Evolutionary conservation across 805 yeast genomes (phyloP).

Genomic region (Ogataea henricii): DNA sequence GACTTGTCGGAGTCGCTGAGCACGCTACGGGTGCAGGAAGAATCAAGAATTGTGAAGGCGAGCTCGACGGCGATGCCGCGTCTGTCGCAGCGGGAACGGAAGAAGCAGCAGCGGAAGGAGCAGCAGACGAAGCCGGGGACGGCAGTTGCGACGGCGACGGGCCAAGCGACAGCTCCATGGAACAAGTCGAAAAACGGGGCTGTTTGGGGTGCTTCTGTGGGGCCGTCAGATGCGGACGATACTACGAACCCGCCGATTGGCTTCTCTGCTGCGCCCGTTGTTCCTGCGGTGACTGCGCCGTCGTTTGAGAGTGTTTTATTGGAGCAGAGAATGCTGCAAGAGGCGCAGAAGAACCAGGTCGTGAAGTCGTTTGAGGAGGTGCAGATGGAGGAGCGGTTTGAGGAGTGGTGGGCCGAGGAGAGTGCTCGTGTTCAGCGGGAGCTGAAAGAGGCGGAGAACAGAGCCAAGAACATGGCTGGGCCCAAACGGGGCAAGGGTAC

Average conservation of each 20-base stretch:
- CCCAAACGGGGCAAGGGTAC: neutral
- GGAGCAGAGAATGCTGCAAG: slow-evolving; percentile 29
- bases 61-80: slow-evolving; percentile 42
- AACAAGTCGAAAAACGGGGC: slow-evolving; percentile 4
- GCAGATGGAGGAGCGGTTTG: slow-evolving; percentile 82
- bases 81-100: slow-evolving; percentile 63
- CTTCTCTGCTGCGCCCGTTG: neutral
- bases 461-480: slow-evolving; percentile 7
- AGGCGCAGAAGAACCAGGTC: slow-evolving; percentile 24
- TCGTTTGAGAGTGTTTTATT: slow-evolving; percentile 30
- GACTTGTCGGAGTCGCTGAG: neutral
- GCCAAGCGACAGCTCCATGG: slow-evolving; percentile 13
- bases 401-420: slow-evolving; percentile 86
- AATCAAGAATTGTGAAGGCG: slow-evolving; percentile 26
- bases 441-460: slow-evolving; percentile 21
- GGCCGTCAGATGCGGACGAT: neutral
- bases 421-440: slow-evolving; percentile 60
- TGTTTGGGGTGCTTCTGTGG: slow-evolving; percentile 1
- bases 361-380: slow-evolving; percentile 62
- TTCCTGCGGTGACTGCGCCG: slow-evolving; percentile 14
- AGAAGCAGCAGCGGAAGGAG: slow-evolving; percentile 39
- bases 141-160: neutral
- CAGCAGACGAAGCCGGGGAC: slow-evolving; percentile 4
- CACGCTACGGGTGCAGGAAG: neutral
- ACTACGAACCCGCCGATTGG: slow-evolving; percentile 12